phyloP scores from a whole-genome alignment of 768 basidiomycete species.

The Boletus subparvulus region DNA sequence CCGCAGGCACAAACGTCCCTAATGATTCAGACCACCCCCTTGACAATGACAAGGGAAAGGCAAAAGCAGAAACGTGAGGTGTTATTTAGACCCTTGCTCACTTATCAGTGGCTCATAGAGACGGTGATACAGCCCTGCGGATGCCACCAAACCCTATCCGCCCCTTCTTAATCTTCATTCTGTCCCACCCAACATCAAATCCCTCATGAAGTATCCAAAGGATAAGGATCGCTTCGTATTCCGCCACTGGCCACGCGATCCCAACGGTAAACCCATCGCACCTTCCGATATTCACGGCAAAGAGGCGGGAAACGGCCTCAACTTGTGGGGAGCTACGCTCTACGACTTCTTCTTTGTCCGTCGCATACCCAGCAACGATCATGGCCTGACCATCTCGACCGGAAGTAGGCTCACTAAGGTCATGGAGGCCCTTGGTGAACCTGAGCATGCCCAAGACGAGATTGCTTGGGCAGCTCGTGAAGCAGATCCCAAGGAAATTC shows the following conservation, averaged over 20 bases:
- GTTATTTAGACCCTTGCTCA: background rate
- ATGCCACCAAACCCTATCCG: background rate
- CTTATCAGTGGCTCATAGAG: background rate
- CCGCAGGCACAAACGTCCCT: constrained; percentile 17
- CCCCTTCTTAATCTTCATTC: constrained; percentile 11
- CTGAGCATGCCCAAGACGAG: constrained; percentile 15
- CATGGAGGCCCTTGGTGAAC: constrained; percentile 20
- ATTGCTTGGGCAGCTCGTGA: constrained; percentile 23
- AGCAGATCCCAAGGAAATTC: constrained; percentile 19
- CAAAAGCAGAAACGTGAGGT: constrained; percentile 4
- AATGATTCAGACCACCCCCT: background rate
- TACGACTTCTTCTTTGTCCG: constrained; percentile 28
- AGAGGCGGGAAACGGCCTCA: constrained; percentile 18
- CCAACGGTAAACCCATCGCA: constrained; percentile 15
- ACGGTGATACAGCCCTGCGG: background rate
- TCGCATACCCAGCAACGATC: background rate
- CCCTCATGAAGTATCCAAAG: background rate
- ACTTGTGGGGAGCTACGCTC: constrained; percentile 30
- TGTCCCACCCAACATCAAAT: background rate
- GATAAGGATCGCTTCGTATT: constrained; percentile 18
- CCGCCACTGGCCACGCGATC: constrained; percentile 29
- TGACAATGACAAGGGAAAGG: constrained; percentile 1
- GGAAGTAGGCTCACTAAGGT: constrained; percentile 25
- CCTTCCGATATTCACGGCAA: constrained; percentile 19
- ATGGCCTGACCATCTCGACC: constrained; percentile 7